Percentiles rank a stretch among this genome's conserved stretches.
Conservation (phyloP, 768 basidiomycete genomes). For the Tricholoma flavovirens region DNA sequence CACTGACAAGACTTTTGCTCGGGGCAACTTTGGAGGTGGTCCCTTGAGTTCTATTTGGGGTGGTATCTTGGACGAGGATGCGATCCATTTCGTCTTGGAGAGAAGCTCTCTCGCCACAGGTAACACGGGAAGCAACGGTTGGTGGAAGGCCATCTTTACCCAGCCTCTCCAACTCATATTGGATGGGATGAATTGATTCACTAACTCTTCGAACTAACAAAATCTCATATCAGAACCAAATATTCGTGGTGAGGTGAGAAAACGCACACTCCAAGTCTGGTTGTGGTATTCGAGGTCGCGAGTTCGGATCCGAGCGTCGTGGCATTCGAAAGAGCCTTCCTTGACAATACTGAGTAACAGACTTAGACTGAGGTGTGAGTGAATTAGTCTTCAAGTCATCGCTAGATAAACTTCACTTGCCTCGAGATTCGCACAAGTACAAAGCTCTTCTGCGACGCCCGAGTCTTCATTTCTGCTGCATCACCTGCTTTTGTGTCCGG, state of each 20-base stretch:
- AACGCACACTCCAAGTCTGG: conserved; percentile 74
- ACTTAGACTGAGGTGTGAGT: conserved; percentile 43
- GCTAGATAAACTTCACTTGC: conserved; percentile 26
- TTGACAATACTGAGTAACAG: conserved; percentile 74
- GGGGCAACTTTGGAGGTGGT: conserved; percentile 26
- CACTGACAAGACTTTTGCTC: conserved; percentile 13
- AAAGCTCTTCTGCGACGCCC: conserved; percentile 81
- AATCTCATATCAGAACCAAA: not conserved
- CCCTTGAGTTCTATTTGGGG: conserved; percentile 26
- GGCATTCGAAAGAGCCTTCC: conserved; percentile 80
- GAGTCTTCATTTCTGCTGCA: conserved; percentile 75
- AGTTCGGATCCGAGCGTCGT: conserved; percentile 73
- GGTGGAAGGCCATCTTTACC: conserved; percentile 80
- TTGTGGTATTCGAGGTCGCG: conserved; percentile 78
- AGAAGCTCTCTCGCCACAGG: conserved; percentile 76
- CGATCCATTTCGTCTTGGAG: conserved; percentile 69
- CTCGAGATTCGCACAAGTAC: conserved; percentile 72
- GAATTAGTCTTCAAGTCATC: conserved; percentile 11
- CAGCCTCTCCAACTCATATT: conserved; percentile 76
- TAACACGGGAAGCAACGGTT: conserved; percentile 70
- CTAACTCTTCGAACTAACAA: conserved; percentile 68
- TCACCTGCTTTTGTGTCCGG: conserved; percentile 39
- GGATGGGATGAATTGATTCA: conserved; percentile 74
- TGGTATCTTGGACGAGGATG: conserved; percentile 35
- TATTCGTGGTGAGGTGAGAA: not conserved